These are phyloP conservation scores for Colletotrichum coccodes DNA, from an alignment of 2,329 filamentous ascomycete genomes.

Conservation along the genomic window DNA sequence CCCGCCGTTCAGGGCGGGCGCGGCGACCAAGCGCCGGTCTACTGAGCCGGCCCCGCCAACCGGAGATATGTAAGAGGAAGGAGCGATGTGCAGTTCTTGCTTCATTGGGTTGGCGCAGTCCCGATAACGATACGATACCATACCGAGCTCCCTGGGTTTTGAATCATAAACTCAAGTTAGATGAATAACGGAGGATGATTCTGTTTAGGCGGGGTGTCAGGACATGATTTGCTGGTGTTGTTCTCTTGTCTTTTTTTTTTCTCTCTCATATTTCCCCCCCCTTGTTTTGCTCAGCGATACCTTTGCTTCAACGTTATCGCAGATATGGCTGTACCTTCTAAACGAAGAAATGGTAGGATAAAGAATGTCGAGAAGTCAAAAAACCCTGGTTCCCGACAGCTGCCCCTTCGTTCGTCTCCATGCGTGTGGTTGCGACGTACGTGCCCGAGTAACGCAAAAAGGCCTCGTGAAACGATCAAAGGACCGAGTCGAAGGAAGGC, in stretches of 20 bases:
- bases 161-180: slow-evolving; percentile 3
- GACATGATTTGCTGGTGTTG: background rate
- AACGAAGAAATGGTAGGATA: background rate
- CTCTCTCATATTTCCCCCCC: background rate
- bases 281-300: slow-evolving; percentile 23
- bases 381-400: background rate
- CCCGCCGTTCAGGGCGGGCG: slow-evolving; percentile 22
- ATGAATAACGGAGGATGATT: background rate
- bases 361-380: background rate
- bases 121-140: slow-evolving; percentile 31
- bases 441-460: no score
- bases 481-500: no score
- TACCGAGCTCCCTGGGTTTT: slow-evolving; percentile 14
- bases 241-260: background rate
- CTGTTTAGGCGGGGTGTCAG: background rate
- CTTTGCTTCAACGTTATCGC: slow-evolving; percentile 14
- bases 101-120: slow-evolving; percentile 17
- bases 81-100: background rate
- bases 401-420: background rate
- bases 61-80: background rate
- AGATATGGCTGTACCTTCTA: background rate
- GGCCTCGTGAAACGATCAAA: no score
- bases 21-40: slow-evolving; percentile 30
- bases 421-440: no score
- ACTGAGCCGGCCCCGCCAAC: slow-evolving; percentile 1